Conservation (phyloP, 108 stramenopile genomes). For the Nitzschia inconspicua region DNA sequence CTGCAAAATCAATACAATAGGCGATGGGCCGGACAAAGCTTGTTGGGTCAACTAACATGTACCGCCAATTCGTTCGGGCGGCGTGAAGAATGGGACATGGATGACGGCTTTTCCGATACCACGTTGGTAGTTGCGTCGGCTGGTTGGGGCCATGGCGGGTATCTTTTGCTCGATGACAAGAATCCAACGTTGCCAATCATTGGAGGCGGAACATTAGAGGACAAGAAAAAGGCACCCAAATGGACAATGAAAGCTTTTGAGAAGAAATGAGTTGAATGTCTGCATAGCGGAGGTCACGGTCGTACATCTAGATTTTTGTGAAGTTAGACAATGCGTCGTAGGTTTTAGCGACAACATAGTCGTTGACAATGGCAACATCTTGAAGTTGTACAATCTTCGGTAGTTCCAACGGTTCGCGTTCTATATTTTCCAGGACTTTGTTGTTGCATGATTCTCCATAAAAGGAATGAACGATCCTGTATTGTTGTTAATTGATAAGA, state of each 20-base stretch:
- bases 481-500: too few species aligned
- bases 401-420: too few species aligned
- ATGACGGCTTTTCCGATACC: slow-evolving; percentile 30
- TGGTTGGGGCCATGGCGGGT: slow-evolving; percentile 58
- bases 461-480: too few species aligned
- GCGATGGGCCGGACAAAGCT: slow-evolving; percentile 47
- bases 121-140: slow-evolving; percentile 48
- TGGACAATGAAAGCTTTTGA: slow-evolving; percentile 39
- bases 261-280: too few species aligned
- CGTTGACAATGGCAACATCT: too few species aligned
- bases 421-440: too few species aligned
- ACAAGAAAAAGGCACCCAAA: slow-evolving; percentile 34
- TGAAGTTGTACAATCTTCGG: too few species aligned
- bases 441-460: too few species aligned
- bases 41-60: slow-evolving; percentile 45
- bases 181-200: slow-evolving; percentile 11
- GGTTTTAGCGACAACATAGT: too few species aligned
- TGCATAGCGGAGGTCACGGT: too few species aligned
- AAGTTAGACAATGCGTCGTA: too few species aligned
- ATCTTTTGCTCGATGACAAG: slow-evolving; percentile 22
- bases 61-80: slow-evolving; percentile 38
- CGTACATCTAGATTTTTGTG: too few species aligned
- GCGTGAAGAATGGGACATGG: slow-evolving; percentile 59
- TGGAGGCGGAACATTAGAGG: slow-evolving; percentile 27
- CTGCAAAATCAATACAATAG: slow-evolving; percentile 38